Conservation (phyloP, 345 rosid species). For the Gossypium turneri region DNA sequence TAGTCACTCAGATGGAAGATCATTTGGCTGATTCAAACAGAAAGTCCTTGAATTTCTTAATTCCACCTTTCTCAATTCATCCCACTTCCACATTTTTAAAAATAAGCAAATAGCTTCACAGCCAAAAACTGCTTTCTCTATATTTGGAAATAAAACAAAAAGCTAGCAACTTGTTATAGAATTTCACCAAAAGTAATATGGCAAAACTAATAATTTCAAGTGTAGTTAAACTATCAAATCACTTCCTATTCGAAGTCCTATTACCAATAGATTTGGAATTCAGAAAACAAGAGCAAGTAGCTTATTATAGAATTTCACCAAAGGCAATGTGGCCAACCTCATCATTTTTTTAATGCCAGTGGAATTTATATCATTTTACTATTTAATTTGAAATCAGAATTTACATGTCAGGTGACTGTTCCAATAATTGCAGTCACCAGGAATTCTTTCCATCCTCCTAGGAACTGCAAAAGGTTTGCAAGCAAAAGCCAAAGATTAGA, state of each 20-base stretch:
- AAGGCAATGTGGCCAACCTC: neutral
- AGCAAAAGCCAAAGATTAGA: neutral
- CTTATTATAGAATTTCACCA: neutral
- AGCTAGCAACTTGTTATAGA: neutral
- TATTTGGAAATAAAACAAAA: neutral
- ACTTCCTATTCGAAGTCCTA: neutral
- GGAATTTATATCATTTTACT: neutral
- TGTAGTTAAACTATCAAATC: neutral
- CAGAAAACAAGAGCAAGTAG: neutral
- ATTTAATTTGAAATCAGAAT: neutral
- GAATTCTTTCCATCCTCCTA: slow-evolving; percentile 1
- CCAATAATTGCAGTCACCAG: neutral
- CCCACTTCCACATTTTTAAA: neutral
- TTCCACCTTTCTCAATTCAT: neutral
- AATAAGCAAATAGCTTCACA: neutral
- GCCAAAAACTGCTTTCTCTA: neutral
- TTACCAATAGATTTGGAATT: neutral
- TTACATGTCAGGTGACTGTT: neutral
- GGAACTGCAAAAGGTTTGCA: neutral
- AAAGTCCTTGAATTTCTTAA: neutral
- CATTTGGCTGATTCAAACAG: neutral
- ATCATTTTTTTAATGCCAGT: neutral
- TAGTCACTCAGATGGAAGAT: neutral
- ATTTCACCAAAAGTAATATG: neutral
- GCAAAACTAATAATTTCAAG: neutral